Conservation (phyloP, 2,329 filamentous ascomycete species). For the Dactylellina parvicollis region DNA sequence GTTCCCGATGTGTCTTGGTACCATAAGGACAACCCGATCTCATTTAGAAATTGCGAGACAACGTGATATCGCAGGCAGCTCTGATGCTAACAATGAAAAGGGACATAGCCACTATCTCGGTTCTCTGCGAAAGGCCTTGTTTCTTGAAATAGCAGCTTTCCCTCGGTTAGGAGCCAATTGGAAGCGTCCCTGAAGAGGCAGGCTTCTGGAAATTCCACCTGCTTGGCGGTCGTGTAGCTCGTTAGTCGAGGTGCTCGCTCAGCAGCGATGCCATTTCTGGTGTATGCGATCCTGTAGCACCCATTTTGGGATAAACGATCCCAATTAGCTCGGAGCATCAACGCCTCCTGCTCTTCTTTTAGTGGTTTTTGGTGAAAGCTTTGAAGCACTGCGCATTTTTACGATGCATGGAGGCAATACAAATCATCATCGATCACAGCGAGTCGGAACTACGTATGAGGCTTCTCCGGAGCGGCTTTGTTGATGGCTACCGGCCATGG, state of each 20-base stretch:
- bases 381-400: conserved; percentile 38
- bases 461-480: conserved; percentile 9
- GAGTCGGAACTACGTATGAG: conserved; percentile 46
- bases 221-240: conserved; percentile 19
- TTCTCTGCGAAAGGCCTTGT: conserved; percentile 29
- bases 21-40: neutral
- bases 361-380: conserved; percentile 25
- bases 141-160: conserved; percentile 50
- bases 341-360: conserved; percentile 27
- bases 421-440: conserved; percentile 31
- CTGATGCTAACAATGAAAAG: conserved; percentile 20
- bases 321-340: conserved; percentile 6
- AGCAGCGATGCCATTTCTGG: conserved; percentile 31
- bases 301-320: conserved; percentile 52
- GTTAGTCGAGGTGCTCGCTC: conserved; percentile 17
- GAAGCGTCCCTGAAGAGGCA: conserved; percentile 14
- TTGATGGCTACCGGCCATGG: neutral
- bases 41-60: conserved; percentile 45
- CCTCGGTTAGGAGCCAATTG: conserved; percentile 40
- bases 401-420: conserved; percentile 1
- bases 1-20: conserved; percentile 21
- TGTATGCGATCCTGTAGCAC: conserved; percentile 48
- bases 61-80: conserved; percentile 39
- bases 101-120: conserved; percentile 53
- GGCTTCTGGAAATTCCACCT: conserved; percentile 44